phyloP scores from a whole-genome alignment of 805 yeast species.

The Spathaspora gorwiae region DNA sequence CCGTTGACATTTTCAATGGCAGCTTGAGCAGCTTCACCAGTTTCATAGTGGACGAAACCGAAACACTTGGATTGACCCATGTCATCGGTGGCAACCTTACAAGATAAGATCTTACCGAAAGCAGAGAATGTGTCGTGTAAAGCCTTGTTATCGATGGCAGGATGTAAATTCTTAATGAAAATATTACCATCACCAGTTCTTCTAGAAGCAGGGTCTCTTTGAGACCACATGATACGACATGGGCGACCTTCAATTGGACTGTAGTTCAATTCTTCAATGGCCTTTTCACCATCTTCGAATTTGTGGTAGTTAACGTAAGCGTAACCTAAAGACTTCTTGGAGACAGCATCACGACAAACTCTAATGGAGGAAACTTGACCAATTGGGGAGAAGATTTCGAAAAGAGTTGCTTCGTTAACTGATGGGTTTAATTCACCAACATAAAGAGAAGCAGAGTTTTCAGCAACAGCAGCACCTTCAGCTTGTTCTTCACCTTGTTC shows the following conservation, averaged over 20 bases:
- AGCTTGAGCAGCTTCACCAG: conserved; percentile 84
- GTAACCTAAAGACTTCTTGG: conserved; percentile 95
- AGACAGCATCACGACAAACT: conserved; percentile 97
- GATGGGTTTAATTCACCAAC: conserved; percentile 95
- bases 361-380: conserved; percentile 96
- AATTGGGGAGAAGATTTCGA: conserved; percentile 89
- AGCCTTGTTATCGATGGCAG: conserved; percentile 97
- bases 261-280: conserved; percentile 94
- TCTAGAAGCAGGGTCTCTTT: conserved; percentile 95
- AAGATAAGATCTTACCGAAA: conserved; percentile 91
- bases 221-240: conserved; percentile 99
- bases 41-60: conserved; percentile 96
- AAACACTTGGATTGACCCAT: conserved; percentile 90
- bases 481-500: conserved; percentile 28
- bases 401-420: conserved; percentile 90
- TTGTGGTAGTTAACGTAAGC: conserved; percentile 96
- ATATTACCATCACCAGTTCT: conserved; percentile 95
- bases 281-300: conserved; percentile 85
- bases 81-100: conserved; percentile 95
- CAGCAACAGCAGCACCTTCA: conserved; percentile 39
- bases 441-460: conserved; percentile 79
- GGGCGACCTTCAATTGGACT: conserved; percentile 89
- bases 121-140: conserved; percentile 96
- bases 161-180: conserved; percentile 96
- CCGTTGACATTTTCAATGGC: conserved; percentile 98